These are phyloP conservation scores for Suillus weaverae DNA, from an alignment of 768 basidiomycete genomes.

Conservation along the genomic window DNA sequence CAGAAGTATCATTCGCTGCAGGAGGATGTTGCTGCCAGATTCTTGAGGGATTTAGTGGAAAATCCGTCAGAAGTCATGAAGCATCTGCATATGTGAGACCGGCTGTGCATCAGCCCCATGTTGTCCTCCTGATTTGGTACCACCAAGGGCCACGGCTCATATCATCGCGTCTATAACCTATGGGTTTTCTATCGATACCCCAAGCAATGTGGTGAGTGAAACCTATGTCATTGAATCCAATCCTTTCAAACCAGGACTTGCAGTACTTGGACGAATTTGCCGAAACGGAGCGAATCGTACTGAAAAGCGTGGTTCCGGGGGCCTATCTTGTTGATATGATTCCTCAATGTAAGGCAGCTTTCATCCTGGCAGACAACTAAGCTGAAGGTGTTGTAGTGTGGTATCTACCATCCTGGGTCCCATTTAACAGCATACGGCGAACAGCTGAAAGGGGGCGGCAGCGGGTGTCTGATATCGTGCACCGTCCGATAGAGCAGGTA, in stretches of 20 bases:
- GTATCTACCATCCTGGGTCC: constrained; percentile 21
- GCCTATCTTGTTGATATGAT: constrained; percentile 12
- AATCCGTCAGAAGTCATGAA: constrained; percentile 7
- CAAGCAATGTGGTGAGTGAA: constrained; percentile 4
- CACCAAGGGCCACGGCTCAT: constrained; percentile 7
- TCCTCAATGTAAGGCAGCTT: constrained; percentile 5
- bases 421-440: constrained; percentile 14
- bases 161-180: constrained; percentile 10
- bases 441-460: constrained; percentile 7
- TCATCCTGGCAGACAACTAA: too few relatives aligned
- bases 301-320: constrained; percentile 7
- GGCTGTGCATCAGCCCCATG: neutral
- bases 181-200: constrained; percentile 8
- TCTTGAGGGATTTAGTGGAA: constrained; percentile 8
- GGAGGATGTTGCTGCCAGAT: constrained; percentile 9
- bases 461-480: neutral
- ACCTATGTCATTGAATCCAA: neutral
- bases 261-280: constrained; percentile 10
- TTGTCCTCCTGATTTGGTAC: neutral
- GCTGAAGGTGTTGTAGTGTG: constrained; percentile 16
- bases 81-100: constrained; percentile 5
- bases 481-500: constrained; percentile 10
- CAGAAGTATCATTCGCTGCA: constrained; percentile 10
- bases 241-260: too few relatives aligned
- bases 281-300: constrained; percentile 9